Conservation (phyloP, 495 filamentous ascomycete genomes). For the Neurospora sp. region DNA sequence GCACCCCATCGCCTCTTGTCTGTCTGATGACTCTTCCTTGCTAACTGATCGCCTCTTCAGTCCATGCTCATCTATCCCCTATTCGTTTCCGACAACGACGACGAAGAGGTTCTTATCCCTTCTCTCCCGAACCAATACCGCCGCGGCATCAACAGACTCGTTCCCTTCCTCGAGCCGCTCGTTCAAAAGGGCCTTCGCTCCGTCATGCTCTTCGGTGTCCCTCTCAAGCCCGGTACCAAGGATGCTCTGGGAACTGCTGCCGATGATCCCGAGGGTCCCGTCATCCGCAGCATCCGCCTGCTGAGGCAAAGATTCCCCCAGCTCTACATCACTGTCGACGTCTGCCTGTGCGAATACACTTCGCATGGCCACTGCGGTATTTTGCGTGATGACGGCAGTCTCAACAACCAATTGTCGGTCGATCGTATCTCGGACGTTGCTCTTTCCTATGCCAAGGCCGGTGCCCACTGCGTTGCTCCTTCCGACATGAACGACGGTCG, state of each 20-base stretch:
- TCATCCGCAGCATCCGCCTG: conserved; percentile 73
- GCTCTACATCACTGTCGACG: conserved; percentile 82
- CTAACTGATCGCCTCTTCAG: conserved; percentile 32
- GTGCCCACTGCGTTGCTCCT: conserved; percentile 92
- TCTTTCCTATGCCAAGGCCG: conserved; percentile 82
- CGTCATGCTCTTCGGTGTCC: conserved; percentile 94
- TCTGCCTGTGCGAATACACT: conserved; percentile 97
- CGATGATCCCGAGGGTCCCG: conserved; percentile 86
- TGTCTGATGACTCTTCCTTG: neutral
- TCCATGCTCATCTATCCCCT: conserved; percentile 97
- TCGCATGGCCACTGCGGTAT: conserved; percentile 98
- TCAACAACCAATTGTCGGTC: conserved; percentile 87
- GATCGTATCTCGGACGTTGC: conserved; percentile 91
- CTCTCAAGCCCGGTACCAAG: conserved; percentile 65
- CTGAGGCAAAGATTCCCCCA: conserved; percentile 74
- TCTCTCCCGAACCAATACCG: conserved; percentile 84
- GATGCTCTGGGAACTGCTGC: conserved; percentile 89
- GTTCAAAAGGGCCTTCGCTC: conserved; percentile 80
- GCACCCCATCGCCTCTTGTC: conserved; percentile 4
- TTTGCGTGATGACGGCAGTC: conserved; percentile 75
- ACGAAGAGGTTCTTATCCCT: conserved; percentile 84
- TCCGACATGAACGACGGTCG: conserved; percentile 99
- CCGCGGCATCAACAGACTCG: conserved; percentile 73
- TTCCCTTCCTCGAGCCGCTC: conserved; percentile 76
- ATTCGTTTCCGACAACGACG: conserved; percentile 87